Evolutionary conservation across 345 rosid genomes (phyloP).

Genomic region (Corchorus capsularis): DNA sequence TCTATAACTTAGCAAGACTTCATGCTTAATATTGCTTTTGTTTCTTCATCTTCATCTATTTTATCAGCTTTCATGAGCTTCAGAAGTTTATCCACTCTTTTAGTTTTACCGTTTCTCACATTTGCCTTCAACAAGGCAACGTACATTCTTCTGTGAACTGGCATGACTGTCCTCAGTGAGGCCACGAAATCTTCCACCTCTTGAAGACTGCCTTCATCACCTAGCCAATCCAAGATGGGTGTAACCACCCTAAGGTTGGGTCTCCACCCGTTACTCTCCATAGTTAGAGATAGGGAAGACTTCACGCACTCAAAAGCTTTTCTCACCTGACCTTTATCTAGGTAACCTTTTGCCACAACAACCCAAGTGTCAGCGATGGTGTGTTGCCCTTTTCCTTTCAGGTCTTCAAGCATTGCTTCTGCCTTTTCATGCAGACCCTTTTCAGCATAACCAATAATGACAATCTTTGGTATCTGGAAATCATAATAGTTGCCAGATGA

Average conservation of each 20-base stretch:
- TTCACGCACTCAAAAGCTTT: conserved; percentile 61
- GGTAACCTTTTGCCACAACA: conserved; percentile 56
- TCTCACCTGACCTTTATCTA: conserved; percentile 39
- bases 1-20: conserved; percentile 11
- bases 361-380: conserved; percentile 69
- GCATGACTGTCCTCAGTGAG: conserved; percentile 38
- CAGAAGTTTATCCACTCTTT: conserved; percentile 41
- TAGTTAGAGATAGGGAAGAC: conserved; percentile 39
- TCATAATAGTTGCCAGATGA: conserved; percentile 65
- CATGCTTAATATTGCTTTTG: conserved; percentile 34
- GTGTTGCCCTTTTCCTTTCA: conserved; percentile 48
- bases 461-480: conserved; percentile 49
- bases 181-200: conserved; percentile 58
- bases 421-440: conserved; percentile 57
- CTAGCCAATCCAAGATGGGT: conserved; percentile 61
- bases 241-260: conserved; percentile 50
- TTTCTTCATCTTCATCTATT: conserved; percentile 55
- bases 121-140: conserved; percentile 59
- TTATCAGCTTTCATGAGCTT: conserved; percentile 58
- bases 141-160: conserved; percentile 52
- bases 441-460: conserved; percentile 45
- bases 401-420: conserved; percentile 53
- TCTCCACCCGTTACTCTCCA: conserved; percentile 58
- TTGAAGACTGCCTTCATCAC: conserved; percentile 49
- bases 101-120: conserved; percentile 39